These are phyloP conservation scores for Torrubiellomyces zombiae DNA, from an alignment of 2,329 filamentous ascomycete genomes.

Conservation along the genomic window DNA sequence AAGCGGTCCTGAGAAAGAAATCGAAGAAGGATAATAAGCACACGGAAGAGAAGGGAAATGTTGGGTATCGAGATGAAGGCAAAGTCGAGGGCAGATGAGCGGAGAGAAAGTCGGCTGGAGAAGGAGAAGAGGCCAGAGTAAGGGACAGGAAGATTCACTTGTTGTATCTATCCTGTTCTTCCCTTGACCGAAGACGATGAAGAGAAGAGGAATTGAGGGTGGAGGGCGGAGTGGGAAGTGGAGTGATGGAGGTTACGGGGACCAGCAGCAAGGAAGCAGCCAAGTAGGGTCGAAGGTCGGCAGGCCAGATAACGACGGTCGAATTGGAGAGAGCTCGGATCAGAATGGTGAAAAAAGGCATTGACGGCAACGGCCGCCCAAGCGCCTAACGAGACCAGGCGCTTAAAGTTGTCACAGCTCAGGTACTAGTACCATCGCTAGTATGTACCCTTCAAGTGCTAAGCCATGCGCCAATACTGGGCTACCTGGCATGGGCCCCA, in stretches of 20 bases:
- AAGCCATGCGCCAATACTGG: no score
- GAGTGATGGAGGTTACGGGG: background rate
- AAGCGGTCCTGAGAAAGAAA: constrained; percentile 1
- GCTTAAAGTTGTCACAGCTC: background rate
- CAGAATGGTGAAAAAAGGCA: no score
- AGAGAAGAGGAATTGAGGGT: constrained; percentile 8
- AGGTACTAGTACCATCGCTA: no score
- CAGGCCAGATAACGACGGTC: no score
- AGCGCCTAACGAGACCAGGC: no score
- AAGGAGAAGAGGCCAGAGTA: constrained; percentile 6
- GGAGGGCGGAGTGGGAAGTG: background rate
- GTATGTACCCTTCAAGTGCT: no score
- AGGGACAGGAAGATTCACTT: constrained; percentile 6
- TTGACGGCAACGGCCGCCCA: no score
- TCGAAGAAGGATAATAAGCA: constrained; percentile 7
- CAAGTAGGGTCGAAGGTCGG: no score
- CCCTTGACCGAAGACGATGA: constrained; percentile 5
- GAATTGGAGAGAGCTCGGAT: no score
- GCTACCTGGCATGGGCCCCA: no score
- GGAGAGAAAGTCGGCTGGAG: constrained; percentile 4
- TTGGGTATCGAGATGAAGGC: constrained; percentile 6
- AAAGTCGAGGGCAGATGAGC: constrained; percentile 1
- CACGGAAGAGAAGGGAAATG: constrained; percentile 7
- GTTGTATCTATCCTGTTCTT: constrained; percentile 5
- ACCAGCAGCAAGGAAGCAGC: background rate